phyloP scores from a whole-genome alignment of 2,329 filamentous ascomycete species.

The Ceratocystis harringtonii region DNA sequence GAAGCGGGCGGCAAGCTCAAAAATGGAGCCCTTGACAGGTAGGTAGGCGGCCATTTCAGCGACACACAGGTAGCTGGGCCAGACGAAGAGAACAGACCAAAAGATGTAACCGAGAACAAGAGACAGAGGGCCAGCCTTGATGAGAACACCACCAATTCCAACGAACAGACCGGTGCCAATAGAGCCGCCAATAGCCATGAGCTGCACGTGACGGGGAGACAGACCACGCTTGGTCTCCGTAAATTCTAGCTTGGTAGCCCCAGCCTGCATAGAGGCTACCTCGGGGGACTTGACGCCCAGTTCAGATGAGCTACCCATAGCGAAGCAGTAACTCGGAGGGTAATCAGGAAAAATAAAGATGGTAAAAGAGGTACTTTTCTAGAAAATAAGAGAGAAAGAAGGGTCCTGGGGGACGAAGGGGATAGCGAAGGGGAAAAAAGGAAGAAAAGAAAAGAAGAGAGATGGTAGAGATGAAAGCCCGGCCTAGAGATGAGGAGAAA shows the following conservation, averaged over 20 bases:
- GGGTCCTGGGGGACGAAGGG: not conserved
- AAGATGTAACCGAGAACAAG: constrained; percentile 31
- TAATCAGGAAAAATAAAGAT: not conserved
- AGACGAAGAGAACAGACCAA: constrained; percentile 32
- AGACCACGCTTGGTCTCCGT: constrained; percentile 17
- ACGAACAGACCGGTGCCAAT: constrained; percentile 34
- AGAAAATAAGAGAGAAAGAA: not conserved
- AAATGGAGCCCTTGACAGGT: constrained; percentile 39
- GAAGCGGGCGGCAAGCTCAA: constrained; percentile 39
- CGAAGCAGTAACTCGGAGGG: not conserved
- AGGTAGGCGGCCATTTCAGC: constrained; percentile 45
- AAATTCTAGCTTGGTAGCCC: not conserved
- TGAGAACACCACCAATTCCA: constrained; percentile 31
- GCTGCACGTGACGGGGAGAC: constrained; percentile 30
- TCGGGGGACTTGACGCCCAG: constrained; percentile 11
- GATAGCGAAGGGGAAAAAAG: not conserved
- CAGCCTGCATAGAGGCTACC: constrained; percentile 13
- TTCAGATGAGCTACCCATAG: constrained; percentile 15
- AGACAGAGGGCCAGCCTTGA: constrained; percentile 30
- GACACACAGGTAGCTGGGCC: constrained; percentile 31
- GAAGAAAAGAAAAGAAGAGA: not conserved
- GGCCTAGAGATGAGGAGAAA: not conserved
- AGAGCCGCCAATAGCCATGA: constrained; percentile 35
- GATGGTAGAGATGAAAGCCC: not conserved
- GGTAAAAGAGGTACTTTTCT: no score